Base-by-base conservation (phyloP, 1,284 basidiomycete genomes). In the Inonotus obliquus region DNA sequence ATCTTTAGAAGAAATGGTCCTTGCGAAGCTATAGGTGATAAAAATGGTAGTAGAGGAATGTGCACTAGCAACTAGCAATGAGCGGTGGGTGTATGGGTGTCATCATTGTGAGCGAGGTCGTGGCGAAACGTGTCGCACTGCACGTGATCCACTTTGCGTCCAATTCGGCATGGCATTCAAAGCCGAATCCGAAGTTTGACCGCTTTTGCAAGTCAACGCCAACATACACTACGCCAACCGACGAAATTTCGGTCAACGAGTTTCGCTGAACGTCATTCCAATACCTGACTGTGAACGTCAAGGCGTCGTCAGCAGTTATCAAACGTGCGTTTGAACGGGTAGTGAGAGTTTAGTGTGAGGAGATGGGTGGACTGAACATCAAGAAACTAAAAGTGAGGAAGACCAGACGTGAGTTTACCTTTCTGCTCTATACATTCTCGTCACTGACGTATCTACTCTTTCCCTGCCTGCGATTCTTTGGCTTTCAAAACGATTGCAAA, bases 381-480 rank as follows among this genome's bases (percentile, higher is more conserved):
- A 82, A 87, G 69, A 87, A 87, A 67, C 81, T 93, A 73, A 91
- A 89, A 75, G 91, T 93, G 64, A 79, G 89, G 69, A 91, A 91
- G 48, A 82, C 81, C 62, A 92, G 92, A 77, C 77, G 91, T 86
- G 66, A 66, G 77, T 73, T n/a, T 54, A 35, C 29, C 17, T 3
- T 52, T 14, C 32, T 35, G 14, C 51, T 35, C 7, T 52, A 35
- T 49, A 55, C 32, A 60, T 45, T 64, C 38, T 49, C 63, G 49
- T 54, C 58, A 52, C 47, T 49, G 48, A 63, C 21, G 54, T 4
- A 1, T 25, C 7, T 49, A 23, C n/a, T 13, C 5, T 48, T 48
- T 21, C 23, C 48, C 48, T 14, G 9, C 5, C 23, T 23, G 23
- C 5, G 19, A 23, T 25, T 25, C 9, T 29, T 14, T 21, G 2